Evolutionary conservation across 108 stramenopile genomes (phyloP).

Genomic region (Phaeodactylum tricornutum): DNA sequence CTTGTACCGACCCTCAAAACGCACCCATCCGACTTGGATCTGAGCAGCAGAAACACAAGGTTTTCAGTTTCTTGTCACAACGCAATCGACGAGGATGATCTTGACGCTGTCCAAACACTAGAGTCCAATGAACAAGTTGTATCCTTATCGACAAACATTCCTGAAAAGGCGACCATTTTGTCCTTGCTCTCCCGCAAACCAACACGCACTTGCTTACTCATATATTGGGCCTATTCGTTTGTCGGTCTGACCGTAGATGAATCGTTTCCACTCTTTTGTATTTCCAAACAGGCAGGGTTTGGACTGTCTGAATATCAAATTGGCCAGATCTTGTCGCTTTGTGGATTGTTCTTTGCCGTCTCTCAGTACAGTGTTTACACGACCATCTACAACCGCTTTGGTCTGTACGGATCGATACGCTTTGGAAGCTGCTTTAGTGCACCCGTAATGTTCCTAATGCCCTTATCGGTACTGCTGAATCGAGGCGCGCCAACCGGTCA

Average conservation of each 20-base stretch:
- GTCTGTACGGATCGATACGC: conserved; percentile 25
- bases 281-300: conserved; percentile 40
- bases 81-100: background rate
- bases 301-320: conserved; percentile 47
- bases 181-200: background rate
- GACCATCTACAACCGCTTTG: conserved; percentile 25
- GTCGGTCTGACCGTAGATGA: conserved; percentile 38
- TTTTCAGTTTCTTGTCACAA: too few species aligned
- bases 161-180: background rate
- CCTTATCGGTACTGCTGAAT: conserved; percentile 5
- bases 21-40: background rate
- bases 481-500: background rate
- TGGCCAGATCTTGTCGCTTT: conserved; percentile 38
- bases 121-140: background rate
- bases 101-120: background rate
- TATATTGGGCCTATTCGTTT: conserved; percentile 56
- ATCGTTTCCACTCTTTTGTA: conserved; percentile 60
- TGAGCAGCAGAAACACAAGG: too few species aligned
- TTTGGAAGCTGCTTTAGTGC: background rate
- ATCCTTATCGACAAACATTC: background rate
- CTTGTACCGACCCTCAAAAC: background rate
- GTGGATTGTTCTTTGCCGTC: conserved; percentile 40
- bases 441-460: conserved; percentile 5
- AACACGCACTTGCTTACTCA: background rate
- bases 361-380: conserved; percentile 39